These are phyloP conservation scores for Elaphomyces granulatus DNA, from an alignment of 495 filamentous ascomycete genomes.

Conservation along the genomic window DNA sequence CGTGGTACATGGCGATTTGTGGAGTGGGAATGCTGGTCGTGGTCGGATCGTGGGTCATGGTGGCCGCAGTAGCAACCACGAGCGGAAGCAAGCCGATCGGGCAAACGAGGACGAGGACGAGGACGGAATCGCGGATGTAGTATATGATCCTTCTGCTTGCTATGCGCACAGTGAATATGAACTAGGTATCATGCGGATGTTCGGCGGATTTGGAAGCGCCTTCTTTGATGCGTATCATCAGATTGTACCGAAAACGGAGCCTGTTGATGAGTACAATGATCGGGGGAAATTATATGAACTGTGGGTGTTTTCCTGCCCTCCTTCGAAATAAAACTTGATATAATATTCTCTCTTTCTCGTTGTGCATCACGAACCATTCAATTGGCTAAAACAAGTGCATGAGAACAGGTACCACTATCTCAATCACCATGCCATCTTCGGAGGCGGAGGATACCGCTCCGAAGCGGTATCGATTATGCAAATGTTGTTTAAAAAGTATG, in stretches of 20 bases:
- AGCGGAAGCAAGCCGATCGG: neutral
- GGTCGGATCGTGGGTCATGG: conserved; percentile 41
- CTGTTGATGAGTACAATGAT: conserved; percentile 72
- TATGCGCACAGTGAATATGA: conserved; percentile 88
- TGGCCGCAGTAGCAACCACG: neutral
- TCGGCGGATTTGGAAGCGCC: conserved; percentile 64
- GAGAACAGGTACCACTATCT: conserved; percentile 68
- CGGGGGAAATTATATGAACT: conserved; percentile 66
- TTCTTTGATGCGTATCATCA: conserved; percentile 69
- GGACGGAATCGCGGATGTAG: conserved; percentile 55
- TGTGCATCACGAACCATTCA: conserved; percentile 3
- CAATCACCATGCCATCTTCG: conserved; percentile 80
- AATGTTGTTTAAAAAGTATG: conserved; percentile 54
- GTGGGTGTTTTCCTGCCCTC: conserved; percentile 35
- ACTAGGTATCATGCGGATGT: conserved; percentile 89
- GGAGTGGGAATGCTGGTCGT: conserved; percentile 70
- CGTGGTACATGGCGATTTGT: conserved; percentile 79
- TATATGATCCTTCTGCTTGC: conserved; percentile 66
- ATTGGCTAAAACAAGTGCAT: neutral
- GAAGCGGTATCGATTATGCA: conserved; percentile 66
- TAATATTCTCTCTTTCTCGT: conserved; percentile 1
- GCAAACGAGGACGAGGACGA: conserved; percentile 16
- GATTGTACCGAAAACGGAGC: conserved; percentile 63
- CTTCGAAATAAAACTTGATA: neutral
- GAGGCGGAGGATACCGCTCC: conserved; percentile 53